A percentile compares a stretch with the other conserved stretches of the same genome.
These are phyloP conservation scores for Berberis vulgaris DNA, from an alignment of 164 flowering plant genomes.

Conservation along the genomic window DNA sequence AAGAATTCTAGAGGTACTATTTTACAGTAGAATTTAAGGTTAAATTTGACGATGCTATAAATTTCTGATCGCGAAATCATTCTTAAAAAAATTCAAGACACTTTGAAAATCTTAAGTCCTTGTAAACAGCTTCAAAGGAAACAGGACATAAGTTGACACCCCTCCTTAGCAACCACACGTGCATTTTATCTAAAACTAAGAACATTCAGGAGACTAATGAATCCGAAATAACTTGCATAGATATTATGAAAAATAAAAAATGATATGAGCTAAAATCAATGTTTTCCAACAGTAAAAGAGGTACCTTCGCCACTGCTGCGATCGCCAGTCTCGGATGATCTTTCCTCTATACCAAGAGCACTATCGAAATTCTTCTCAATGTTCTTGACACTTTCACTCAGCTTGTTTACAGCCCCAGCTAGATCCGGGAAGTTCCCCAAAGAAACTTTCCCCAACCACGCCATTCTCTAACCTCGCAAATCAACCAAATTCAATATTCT, in stretches of 20 bases:
- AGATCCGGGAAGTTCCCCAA: slow-evolving; percentile 89
- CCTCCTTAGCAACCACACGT: no score
- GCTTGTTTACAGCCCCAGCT: slow-evolving; percentile 91
- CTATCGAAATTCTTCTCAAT: slow-evolving; percentile 96
- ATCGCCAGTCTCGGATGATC: slow-evolving; percentile 42
- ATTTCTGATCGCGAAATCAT: no score
- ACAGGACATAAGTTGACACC: no score
- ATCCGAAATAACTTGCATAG: no score
- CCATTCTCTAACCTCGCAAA: slow-evolving; percentile 34
- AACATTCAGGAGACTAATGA: no score
- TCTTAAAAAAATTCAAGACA: no score
- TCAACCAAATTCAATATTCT: not conserved
- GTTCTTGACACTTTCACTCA: slow-evolving; percentile 96
- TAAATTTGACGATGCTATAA: no score
- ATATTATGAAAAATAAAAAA: not conserved
- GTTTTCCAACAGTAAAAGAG: not conserved
- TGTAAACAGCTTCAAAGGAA: no score
- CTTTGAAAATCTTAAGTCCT: no score
- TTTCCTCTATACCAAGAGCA: slow-evolving; percentile 94
- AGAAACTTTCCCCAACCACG: slow-evolving; percentile 91
- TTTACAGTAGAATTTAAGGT: no score
- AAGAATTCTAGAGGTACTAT: no score
- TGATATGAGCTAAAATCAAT: not conserved
- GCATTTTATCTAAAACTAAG: no score
- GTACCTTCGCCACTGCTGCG: slow-evolving; percentile 74